These are phyloP conservation scores for Fraxinus pennsylvanica DNA, from an alignment of 257 asterid species.

Conservation along the genomic window DNA sequence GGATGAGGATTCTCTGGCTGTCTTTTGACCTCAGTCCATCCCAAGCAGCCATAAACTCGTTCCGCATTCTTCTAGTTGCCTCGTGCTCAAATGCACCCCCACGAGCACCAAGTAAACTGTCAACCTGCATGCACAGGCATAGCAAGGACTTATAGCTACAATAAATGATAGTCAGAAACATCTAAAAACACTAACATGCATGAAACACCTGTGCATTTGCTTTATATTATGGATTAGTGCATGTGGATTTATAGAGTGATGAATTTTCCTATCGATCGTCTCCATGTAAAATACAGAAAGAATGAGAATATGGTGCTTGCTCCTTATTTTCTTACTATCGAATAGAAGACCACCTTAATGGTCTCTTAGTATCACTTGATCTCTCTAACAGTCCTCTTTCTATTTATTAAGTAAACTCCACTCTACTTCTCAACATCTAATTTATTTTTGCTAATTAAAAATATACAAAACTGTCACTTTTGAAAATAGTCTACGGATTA, in stretches of 20 bases:
- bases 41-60: conserved; percentile 99
- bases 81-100: conserved; percentile 98
- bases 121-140: conserved; percentile 63
- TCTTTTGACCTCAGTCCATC: conserved; percentile 97
- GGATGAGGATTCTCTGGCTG: conserved; percentile 88
- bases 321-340: background rate
- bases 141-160: background rate
- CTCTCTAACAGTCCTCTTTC: too few relatives aligned
- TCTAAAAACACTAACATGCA: background rate
- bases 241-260: conserved; percentile 3
- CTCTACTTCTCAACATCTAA: too few relatives aligned
- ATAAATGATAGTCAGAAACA: background rate
- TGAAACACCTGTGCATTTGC: background rate
- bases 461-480: too few relatives aligned
- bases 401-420: too few relatives aligned
- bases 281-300: conserved; percentile 13
- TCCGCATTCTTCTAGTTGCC: conserved; percentile 98
- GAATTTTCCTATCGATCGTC: conserved; percentile 4
- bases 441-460: too few relatives aligned
- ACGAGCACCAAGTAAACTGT: conserved; percentile 99
- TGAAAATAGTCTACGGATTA: too few relatives aligned
- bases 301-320: background rate
- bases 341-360: too few relatives aligned
- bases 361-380: too few relatives aligned
- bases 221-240: background rate